Base-by-base conservation (phyloP, 176 grass and related monocot genomes). In the Zoysia japonica region DNA sequence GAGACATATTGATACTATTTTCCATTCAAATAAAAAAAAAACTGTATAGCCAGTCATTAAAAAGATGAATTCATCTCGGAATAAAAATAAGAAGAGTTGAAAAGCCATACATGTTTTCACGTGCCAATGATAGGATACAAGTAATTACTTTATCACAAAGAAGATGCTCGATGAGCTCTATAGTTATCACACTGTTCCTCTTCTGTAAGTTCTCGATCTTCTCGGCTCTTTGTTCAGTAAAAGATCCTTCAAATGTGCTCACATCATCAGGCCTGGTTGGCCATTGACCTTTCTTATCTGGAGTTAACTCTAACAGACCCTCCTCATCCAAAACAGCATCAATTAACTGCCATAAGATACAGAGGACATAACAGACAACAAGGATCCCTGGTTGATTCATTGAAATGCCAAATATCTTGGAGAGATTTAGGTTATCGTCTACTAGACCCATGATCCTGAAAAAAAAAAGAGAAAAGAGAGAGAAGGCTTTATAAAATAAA, bases 141-240 rank as follows among this genome's bases (percentile, higher is more conserved):
- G 91, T 94, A 90, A 88, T 89, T 97, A 92, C 95, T 97, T 94
- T 97, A 69, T 97, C 85, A 56, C 74, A 76, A 68, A 97, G 89
- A 79, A 97, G 72, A 87, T 97, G 89, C 46, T 82, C 83, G 67
- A 97, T 85, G 67, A 97, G 76, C 81, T 94, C 95, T 62, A 92
- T 54, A 75, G 95, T 88, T 79, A 87, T 84, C 42, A 90, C 68
- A 68, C 48, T 90, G 72, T 97, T 97, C 51, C 79, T 82, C 83
- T 90, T 92, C 63, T 91, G 85, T 61, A 94, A 85, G 66, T 91
- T 94, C 75, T 94, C 87, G 50, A 52, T 92, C 55, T 87, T 87
- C 19, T 94, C 94, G 13, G 49, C 77, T 75, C 78, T 82, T 82
- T 85, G 83, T 79, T 94, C 91, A 85, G 74, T 66, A 80, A 85